Conservation (phyloP, 2,329 filamentous ascomycete genomes). For the Triangularia setosa region DNA sequence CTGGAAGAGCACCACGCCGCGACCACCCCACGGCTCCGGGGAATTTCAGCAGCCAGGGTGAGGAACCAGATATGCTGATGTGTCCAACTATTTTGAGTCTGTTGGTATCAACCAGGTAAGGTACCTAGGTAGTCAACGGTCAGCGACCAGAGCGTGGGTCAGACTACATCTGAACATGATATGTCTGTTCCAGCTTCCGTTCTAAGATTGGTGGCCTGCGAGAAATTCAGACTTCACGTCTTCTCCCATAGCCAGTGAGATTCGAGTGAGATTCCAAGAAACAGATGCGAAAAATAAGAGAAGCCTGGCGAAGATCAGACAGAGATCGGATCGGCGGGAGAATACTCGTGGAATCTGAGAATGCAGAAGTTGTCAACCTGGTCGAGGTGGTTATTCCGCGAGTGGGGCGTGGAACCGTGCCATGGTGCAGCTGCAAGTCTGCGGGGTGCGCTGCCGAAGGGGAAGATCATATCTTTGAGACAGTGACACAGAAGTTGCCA, state of each 20-base stretch:
- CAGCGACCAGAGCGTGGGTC: background rate
- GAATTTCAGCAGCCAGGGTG: background rate
- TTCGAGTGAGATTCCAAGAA: background rate
- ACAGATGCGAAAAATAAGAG: background rate
- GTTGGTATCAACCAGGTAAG: background rate
- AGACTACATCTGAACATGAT: background rate
- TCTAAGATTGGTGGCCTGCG: background rate
- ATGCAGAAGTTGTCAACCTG: background rate
- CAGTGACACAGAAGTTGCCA: slow-evolving; percentile 4
- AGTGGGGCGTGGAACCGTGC: background rate
- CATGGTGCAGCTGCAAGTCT: background rate
- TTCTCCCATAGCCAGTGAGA: no score
- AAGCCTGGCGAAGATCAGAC: background rate
- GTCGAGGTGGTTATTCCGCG: background rate
- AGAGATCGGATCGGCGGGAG: background rate
- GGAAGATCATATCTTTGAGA: slow-evolving; percentile 17
- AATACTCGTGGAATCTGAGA: background rate
- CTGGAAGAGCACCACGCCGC: background rate
- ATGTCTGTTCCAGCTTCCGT: background rate
- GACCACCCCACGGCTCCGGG: background rate
- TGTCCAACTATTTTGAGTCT: background rate
- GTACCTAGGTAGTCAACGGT: background rate
- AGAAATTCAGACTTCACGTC: no score
- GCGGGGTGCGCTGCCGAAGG: slow-evolving; percentile 8
- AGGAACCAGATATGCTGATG: background rate